Base-by-base conservation (phyloP, 768 basidiomycete species). In the Pulveroboletus sp. region DNA sequence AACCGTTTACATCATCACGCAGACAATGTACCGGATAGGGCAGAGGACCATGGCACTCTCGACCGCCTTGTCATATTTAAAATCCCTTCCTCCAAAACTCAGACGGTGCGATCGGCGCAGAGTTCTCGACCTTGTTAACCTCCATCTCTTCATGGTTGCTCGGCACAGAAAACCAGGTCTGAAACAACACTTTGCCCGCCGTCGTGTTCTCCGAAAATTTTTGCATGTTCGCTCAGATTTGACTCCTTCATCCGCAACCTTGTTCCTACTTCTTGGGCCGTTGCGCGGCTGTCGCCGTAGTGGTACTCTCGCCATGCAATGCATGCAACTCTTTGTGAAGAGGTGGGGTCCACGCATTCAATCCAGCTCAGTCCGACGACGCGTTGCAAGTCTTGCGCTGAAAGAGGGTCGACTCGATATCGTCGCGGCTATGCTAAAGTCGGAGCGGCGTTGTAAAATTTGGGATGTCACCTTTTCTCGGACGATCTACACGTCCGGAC, bases 351-450 rank as follows among this genome's bases (percentile, higher is more conserved):
- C 65, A 17, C 63, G 62, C 21, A 68, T 84, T 6, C 77, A 77
- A 55, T 80, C 85, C 66, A 70, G 74, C 43, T 69, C 72, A 19
- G 85, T 89, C 19, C 75, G 78, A 58, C 76, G 81, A 49, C 78
- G 83, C 35, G 64, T 89, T 44, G 75, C 75, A 6, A 67, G 64
- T 35, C 69, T 85, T 40, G 86, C 85, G 25, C 58, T 84, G 46
- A 85, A 83, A 63, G 80, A 89, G 68, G 79, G 83, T 14, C 76
- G 82, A 38, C 64, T 71, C 52, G 80, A 81, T 57, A 76, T 85
- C 49, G 67, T 62, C 33, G 52, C 44, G 19, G 45, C 53, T 24
- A 66, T 70, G 51, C 40, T 63, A 21, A 53, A 37, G 50, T 43
- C 49, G 39, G 57, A 65, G 34, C 14, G 40, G 31, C 45, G 59